Evolutionary conservation across 2,329 filamentous ascomycete genomes (phyloP).

Genomic region (Fusarium continuum): DNA sequence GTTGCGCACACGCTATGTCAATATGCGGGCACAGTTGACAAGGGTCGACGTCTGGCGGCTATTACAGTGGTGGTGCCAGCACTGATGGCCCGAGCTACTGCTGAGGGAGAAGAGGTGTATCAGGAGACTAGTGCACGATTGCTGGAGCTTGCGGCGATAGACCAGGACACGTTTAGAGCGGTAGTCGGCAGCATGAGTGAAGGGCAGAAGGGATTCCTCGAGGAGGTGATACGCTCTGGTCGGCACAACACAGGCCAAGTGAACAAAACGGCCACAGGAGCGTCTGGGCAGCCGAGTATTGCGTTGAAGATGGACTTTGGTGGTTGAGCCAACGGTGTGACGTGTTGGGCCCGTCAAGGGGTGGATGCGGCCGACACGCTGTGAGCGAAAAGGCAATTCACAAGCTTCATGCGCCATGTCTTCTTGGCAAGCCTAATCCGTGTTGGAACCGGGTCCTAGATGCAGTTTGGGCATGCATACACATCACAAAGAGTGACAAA

Average conservation of each 20-base stretch:
- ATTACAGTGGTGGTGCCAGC: slow-evolving; percentile 81
- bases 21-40: slow-evolving; percentile 65
- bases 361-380: slow-evolving; percentile 1
- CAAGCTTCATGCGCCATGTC: slow-evolving; percentile 11
- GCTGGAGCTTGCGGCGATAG: slow-evolving; percentile 80
- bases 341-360: slow-evolving; percentile 1
- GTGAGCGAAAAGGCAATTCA: slow-evolving; percentile 3
- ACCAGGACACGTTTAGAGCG: slow-evolving; percentile 77
- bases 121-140: slow-evolving; percentile 79
- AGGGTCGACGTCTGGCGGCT: slow-evolving; percentile 63
- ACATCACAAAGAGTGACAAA: slow-evolving; percentile 14
- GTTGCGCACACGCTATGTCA: slow-evolving; percentile 79
- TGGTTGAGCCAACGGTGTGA: slow-evolving; percentile 42
- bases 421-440: slow-evolving; percentile 13
- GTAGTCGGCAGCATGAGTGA: slow-evolving; percentile 77
- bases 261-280: slow-evolving; percentile 52
- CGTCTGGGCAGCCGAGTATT: slow-evolving; percentile 78
- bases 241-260: slow-evolving; percentile 56
- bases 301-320: slow-evolving; percentile 95
- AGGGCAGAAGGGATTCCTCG: slow-evolving; percentile 79
- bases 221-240: slow-evolving; percentile 78
- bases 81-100: slow-evolving; percentile 75
- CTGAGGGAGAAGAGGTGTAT: slow-evolving; percentile 69
- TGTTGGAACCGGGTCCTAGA: too few species aligned
- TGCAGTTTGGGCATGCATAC: slow-evolving; percentile 2